Evolutionary conservation across 345 rosid species (phyloP), one percentile per base, ranked within the genome.

Genomic region (Citrus medica): DNA sequence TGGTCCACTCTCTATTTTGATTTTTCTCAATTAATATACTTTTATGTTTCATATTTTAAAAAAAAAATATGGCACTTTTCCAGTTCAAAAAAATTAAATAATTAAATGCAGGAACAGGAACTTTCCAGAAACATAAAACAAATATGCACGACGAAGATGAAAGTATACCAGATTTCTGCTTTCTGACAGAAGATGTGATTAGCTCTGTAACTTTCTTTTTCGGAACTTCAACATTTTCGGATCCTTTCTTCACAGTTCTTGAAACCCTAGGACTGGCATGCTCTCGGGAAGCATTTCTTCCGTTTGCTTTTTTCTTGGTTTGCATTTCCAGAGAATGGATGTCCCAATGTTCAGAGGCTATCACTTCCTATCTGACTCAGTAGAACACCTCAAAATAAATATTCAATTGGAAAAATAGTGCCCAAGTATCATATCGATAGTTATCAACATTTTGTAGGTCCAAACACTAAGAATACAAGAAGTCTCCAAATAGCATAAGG

Each of bases 101-200:
- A 74, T 55, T 25, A 51, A 32, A 32, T 7, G 19, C 32, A 17
- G 38, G 42, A 14, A 38, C 51, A 48, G 22, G 5, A 70, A 61
- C 17, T n/a, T 64, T 59, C 32, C 17, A 8, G 8, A 62, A 69
- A 51, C 14, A 25, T 13, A 74, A 2, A 72, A 53, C 67, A 71
- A 65, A 67, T 5, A 30, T 78, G 33, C 19, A 33, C 25, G 21
- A 30, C 32, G 48, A 64, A 72, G 33, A 62, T 55, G 66, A 63
- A 30, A 82, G 61, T 69, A 74, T 79, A 89, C 91, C 84, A 67
- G 67, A 67, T 79, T 65, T 88, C 79, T 84, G 91, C 86, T 89
- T 90, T 78, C 94, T 88, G 19, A 81, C 83, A 1, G 97, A 92
- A 74, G 97, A 92, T 27, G 94, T 84, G 77, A 92, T 90, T 67